Evolutionary conservation across 108 stramenopile species (phyloP).

Genomic region (Schizochytrium sp.): DNA sequence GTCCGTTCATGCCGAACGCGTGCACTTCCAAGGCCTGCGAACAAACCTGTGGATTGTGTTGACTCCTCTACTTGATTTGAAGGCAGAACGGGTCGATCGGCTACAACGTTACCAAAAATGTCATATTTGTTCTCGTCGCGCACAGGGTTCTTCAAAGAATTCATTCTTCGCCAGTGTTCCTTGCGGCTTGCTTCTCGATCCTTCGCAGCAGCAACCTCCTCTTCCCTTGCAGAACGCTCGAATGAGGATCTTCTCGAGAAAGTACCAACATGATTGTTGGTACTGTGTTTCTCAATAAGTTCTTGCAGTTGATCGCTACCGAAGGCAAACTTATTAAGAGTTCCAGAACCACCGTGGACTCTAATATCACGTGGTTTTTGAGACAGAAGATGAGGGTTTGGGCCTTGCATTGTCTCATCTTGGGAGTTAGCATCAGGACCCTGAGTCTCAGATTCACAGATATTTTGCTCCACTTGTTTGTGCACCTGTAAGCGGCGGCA

Average conservation of each 20-base stretch:
- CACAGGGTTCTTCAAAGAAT: neutral
- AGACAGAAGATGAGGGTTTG: slow-evolving; percentile 2
- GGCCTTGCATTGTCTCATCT: neutral
- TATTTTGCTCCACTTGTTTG: neutral
- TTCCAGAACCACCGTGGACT: slow-evolving; percentile 45
- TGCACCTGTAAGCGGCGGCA: slow-evolving; percentile 21
- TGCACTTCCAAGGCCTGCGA: slow-evolving; percentile 3
- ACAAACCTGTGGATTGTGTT: neutral
- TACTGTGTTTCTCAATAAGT: slow-evolving; percentile 17
- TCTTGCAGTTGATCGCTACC: slow-evolving; percentile 48
- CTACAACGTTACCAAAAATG: slow-evolving; percentile 56
- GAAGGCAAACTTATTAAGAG: slow-evolving; percentile 44
- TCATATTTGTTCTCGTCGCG: neutral
- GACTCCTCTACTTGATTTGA: neutral
- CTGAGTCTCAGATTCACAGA: neutral
- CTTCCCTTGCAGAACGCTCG: neutral
- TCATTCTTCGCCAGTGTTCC: slow-evolving; percentile 9
- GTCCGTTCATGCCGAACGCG: slow-evolving; percentile 25
- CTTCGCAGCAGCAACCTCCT: slow-evolving; percentile 28
- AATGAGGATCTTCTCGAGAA: slow-evolving; percentile 1
- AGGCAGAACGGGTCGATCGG: neutral
- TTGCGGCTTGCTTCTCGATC: slow-evolving; percentile 43
- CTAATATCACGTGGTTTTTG: slow-evolving; percentile 39
- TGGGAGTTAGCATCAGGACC: neutral
- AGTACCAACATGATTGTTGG: neutral